Evolutionary conservation across 2,329 filamentous ascomycete species (phyloP).

Genomic region (Pseudocercospora fuligena): DNA sequence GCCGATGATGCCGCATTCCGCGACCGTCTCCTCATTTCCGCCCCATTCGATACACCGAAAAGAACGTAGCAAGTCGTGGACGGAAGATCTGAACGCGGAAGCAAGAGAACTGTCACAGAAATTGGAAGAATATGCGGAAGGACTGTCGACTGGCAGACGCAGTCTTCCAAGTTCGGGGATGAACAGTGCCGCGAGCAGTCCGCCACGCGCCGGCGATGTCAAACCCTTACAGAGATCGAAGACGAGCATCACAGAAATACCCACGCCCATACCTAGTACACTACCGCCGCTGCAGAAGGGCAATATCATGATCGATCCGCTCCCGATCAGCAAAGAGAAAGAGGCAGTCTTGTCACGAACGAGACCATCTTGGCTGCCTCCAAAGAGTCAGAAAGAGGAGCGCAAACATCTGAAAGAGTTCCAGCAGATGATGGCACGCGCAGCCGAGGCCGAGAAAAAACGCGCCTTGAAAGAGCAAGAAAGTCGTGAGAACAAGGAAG

Average conservation of each 20-base stretch:
- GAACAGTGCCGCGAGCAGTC: conserved; percentile 43
- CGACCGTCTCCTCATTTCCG: conserved; percentile 36
- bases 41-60: conserved; percentile 34
- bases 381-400: conserved; percentile 89
- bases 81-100: conserved; percentile 71
- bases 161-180: conserved; percentile 36
- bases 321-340: conserved; percentile 85
- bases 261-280: conserved; percentile 37
- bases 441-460: conserved; percentile 62
- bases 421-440: conserved; percentile 76
- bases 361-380: conserved; percentile 81
- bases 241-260: conserved; percentile 54
- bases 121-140: conserved; percentile 75
- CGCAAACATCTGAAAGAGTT: conserved; percentile 85
- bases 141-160: conserved; percentile 51
- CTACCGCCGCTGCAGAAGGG: conserved; percentile 66
- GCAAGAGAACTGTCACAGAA: conserved; percentile 77
- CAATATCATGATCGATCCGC: conserved; percentile 82
- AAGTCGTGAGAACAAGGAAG: conserved; percentile 57
- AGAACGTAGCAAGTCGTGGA: conserved; percentile 71
- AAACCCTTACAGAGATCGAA: conserved; percentile 31
- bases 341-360: conserved; percentile 79
- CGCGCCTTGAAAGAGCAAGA: conserved; percentile 56
- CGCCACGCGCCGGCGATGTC: conserved; percentile 33
- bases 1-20: conserved; percentile 39